Evolutionary conservation across 495 filamentous ascomycete species (phyloP).

Genomic region (Thozetella sp.): DNA sequence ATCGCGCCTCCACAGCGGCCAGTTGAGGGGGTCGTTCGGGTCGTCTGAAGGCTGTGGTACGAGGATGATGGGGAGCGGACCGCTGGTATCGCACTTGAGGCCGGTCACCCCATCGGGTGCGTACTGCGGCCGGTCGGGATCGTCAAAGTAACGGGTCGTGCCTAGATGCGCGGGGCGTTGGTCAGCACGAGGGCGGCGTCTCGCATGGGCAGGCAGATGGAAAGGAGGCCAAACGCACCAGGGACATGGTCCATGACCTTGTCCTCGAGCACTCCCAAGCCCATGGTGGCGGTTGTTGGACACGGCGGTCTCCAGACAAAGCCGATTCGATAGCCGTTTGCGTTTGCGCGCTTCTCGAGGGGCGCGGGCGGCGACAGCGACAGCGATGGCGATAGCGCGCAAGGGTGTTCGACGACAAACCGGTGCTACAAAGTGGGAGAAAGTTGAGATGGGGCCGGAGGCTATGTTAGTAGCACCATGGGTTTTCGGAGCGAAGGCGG

Average conservation of each 20-base stretch:
- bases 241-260: slow-evolving; percentile 66
- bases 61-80: slow-evolving; percentile 69
- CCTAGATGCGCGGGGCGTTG: slow-evolving; percentile 39
- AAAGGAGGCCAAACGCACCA: slow-evolving; percentile 49
- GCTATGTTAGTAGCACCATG: too few species aligned
- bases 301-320: too few species aligned
- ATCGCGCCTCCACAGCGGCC: slow-evolving; percentile 88
- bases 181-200: slow-evolving; percentile 3
- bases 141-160: slow-evolving; percentile 66
- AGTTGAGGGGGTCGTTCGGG: slow-evolving; percentile 82
- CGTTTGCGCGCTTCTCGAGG: too few species aligned
- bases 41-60: slow-evolving; percentile 82
- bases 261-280: slow-evolving; percentile 79
- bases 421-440: too few species aligned
- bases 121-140: slow-evolving; percentile 44
- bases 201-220: background rate
- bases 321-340: too few species aligned
- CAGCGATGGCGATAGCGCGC: too few species aligned
- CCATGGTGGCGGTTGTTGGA: slow-evolving; percentile 58
- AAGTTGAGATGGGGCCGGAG: too few species aligned
- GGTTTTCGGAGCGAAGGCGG: too few species aligned
- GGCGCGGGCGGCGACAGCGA: too few species aligned
- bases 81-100: slow-evolving; percentile 74
- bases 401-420: too few species aligned
- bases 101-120: slow-evolving; percentile 36